phyloP scores from a whole-genome alignment of 1,139 yeast genomes.

The Casaregolazyma suthepensis region DNA sequence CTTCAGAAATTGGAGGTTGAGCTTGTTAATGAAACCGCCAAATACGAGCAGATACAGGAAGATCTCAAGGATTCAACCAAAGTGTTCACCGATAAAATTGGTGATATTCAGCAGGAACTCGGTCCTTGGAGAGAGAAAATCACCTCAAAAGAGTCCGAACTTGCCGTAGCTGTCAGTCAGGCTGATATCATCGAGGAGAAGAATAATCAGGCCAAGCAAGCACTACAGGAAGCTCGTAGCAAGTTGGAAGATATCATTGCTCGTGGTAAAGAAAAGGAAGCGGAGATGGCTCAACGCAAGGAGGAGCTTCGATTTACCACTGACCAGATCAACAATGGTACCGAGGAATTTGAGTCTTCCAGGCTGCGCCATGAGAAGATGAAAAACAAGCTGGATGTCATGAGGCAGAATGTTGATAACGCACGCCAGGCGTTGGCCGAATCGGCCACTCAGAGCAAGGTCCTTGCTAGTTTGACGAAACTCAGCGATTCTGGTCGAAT shows the following conservation, averaged over 20 bases:
- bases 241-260: constrained; percentile 45
- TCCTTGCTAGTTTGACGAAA: constrained; percentile 61
- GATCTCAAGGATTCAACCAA: constrained; percentile 71
- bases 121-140: constrained; percentile 82
- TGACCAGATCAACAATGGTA: constrained; percentile 55
- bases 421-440: constrained; percentile 54
- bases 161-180: constrained; percentile 60
- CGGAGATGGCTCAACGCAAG: constrained; percentile 37
- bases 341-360: constrained; percentile 49
- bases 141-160: constrained; percentile 58
- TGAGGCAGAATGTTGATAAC: constrained; percentile 61
- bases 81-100: constrained; percentile 57
- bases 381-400: constrained; percentile 47
- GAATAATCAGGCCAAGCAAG: constrained; percentile 39
- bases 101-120: constrained; percentile 53
- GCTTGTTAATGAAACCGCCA: constrained; percentile 48
- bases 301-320: constrained; percentile 43
- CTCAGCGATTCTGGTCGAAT: constrained; percentile 79
- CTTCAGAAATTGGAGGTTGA: constrained; percentile 41
- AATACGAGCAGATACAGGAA: constrained; percentile 56
- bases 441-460: constrained; percentile 64
- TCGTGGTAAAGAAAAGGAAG: constrained; percentile 50
- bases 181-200: constrained; percentile 54
- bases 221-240: constrained; percentile 43
- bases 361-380: constrained; percentile 43